Conservation (phyloP, 2,329 filamentous ascomycete genomes). For the Diaporthe velutina region DNA sequence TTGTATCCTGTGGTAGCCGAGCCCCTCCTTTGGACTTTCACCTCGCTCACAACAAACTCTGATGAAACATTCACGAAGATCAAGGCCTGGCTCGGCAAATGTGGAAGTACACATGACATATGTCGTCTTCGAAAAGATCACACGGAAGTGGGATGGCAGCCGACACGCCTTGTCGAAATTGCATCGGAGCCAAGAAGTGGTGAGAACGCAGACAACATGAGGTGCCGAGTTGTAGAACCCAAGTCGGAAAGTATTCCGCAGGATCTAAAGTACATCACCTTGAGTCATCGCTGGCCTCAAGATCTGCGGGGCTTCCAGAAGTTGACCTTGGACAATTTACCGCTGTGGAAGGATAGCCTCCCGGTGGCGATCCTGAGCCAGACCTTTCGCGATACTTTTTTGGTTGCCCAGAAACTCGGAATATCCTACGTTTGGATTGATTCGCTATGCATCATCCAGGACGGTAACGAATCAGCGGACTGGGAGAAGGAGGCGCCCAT, state of each 20-base stretch:
- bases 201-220: background rate
- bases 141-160: background rate
- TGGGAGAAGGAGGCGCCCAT: background rate
- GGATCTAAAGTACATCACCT: background rate
- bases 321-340: background rate
- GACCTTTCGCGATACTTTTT: background rate
- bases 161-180: background rate
- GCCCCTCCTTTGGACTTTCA: background rate
- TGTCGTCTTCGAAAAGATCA: background rate
- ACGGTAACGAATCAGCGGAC: background rate
- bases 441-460: slow-evolving; percentile 19
- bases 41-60: background rate
- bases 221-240: background rate
- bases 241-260: background rate
- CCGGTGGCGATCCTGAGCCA: background rate
- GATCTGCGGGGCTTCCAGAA: background rate
- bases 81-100: background rate
- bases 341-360: background rate
- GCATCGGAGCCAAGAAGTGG: background rate
- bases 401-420: background rate
- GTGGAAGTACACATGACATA: background rate
- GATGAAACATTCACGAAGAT: slow-evolving; percentile 16
- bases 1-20: background rate
- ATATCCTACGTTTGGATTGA: slow-evolving; percentile 15
- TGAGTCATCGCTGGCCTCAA: slow-evolving; percentile 17